Percentiles rank a stretch among this genome's conserved stretches.
These are phyloP conservation scores for Sisymbrium altissimum DNA, from an alignment of 345 rosid genomes.

Conservation along the genomic window DNA sequence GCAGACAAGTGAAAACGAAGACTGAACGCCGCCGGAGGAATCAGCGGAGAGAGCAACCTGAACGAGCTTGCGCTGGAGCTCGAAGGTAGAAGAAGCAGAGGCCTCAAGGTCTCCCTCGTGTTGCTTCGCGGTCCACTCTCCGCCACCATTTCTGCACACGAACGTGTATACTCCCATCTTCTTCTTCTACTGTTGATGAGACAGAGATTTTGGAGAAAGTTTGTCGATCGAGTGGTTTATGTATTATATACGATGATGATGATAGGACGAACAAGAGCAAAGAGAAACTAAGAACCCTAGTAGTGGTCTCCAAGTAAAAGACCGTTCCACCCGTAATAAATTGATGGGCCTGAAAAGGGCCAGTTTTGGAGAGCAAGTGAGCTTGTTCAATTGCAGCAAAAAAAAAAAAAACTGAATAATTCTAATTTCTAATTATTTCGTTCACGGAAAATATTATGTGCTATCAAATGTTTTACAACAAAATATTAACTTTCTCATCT, in stretches of 20 bases:
- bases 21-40: constrained; percentile 65
- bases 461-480: no score
- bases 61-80: constrained; percentile 75
- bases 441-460: no score
- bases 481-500: no score
- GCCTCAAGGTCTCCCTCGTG: constrained; percentile 65
- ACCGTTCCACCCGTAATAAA: background rate
- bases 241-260: no score
- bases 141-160: constrained; percentile 48
- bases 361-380: background rate
- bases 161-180: constrained; percentile 59
- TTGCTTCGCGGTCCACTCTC: constrained; percentile 64
- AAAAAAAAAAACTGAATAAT: no score
- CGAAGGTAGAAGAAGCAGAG: constrained; percentile 54
- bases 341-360: background rate
- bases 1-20: constrained; percentile 64
- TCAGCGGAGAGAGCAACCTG: constrained; percentile 50
- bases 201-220: background rate
- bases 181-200: background rate
- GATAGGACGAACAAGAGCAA: background rate
- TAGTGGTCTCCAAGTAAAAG: background rate
- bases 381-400: background rate
- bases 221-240: background rate
- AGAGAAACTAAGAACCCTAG: background rate
- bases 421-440: background rate